Conservation (phyloP, 768 basidiomycete genomes). For the Rhodocollybia butyracea region DNA sequence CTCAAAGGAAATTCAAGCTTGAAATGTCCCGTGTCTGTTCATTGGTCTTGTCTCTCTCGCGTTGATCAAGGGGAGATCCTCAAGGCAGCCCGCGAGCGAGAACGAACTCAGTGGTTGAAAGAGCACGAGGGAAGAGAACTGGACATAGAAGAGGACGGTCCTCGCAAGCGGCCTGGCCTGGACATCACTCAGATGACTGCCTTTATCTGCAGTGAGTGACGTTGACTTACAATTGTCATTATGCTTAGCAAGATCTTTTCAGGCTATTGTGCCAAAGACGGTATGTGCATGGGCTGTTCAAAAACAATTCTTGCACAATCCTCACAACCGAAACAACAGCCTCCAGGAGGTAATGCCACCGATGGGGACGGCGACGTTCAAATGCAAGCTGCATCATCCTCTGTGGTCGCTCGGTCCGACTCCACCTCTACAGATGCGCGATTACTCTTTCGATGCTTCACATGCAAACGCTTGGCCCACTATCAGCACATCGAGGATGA, state of each 20-base stretch:
- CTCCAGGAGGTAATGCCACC: slow-evolving; percentile 8
- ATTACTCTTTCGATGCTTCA: slow-evolving; percentile 77
- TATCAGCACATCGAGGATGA: slow-evolving; percentile 64
- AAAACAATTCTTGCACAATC: slow-evolving; percentile 41
- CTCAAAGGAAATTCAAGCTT: slow-evolving; percentile 40
- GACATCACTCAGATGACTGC: slow-evolving; percentile 62
- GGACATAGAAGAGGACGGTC: slow-evolving; percentile 23
- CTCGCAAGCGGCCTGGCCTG: slow-evolving; percentile 45
- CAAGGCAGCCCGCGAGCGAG: slow-evolving; percentile 56
- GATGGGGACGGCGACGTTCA: slow-evolving; percentile 33
- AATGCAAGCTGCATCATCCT: slow-evolving; percentile 1
- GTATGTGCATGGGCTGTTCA: slow-evolving; percentile 75
- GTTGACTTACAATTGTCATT: not conserved
- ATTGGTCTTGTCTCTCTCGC: slow-evolving; percentile 71
- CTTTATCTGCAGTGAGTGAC: slow-evolving; percentile 61
- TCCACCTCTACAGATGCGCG: slow-evolving; percentile 23
- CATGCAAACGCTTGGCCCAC: slow-evolving; percentile 82
- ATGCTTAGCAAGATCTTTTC: not conserved
- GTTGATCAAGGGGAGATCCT: slow-evolving; percentile 71
- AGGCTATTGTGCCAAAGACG: slow-evolving; percentile 68
- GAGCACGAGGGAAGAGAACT: slow-evolving; percentile 18
- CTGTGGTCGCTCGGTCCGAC: slow-evolving; percentile 14
- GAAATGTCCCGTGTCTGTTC: slow-evolving; percentile 72
- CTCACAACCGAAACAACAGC: slow-evolving; percentile 15
- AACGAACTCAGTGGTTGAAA: slow-evolving; percentile 37